These are phyloP conservation scores for Penicillium verhagenii DNA, from an alignment of 495 filamentous ascomycete species.

Conservation along the genomic window DNA sequence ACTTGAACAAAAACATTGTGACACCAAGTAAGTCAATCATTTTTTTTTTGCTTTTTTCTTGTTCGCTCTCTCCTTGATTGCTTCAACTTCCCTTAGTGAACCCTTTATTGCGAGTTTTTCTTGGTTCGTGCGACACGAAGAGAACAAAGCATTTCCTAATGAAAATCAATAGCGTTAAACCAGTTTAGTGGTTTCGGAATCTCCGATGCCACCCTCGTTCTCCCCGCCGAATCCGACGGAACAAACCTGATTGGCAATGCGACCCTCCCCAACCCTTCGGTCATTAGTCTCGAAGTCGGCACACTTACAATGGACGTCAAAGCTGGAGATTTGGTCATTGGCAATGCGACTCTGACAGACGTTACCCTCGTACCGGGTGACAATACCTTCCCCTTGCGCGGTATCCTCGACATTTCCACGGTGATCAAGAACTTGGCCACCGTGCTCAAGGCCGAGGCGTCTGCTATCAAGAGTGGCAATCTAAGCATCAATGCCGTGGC, in stretches of 20 bases:
- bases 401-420: conserved; percentile 28
- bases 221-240: conserved; percentile 28
- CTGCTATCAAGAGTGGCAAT: conserved; percentile 25
- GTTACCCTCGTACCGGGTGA: conserved; percentile 58
- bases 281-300: conserved; percentile 36
- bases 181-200: conserved; percentile 28
- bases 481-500: conserved; percentile 32
- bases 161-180: background rate
- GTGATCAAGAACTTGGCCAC: conserved; percentile 26
- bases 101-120: too few relatives aligned
- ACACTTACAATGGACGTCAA: conserved; percentile 32
- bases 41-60: background rate
- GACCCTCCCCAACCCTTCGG: conserved; percentile 37
- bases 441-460: conserved; percentile 26
- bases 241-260: conserved; percentile 38
- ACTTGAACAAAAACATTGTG: conserved; percentile 33
- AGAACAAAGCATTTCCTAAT: conserved; percentile 26
- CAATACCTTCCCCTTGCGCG: conserved; percentile 53
- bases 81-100: background rate
- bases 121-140: too few relatives aligned
- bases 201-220: conserved; percentile 22
- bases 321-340: conserved; percentile 40
- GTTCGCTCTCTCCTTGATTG: background rate
- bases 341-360: conserved; percentile 54
- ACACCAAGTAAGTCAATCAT: conserved; percentile 24